Percentiles rank a stretch among this genome's conserved stretches.
phyloP scores from a whole-genome alignment of 2,329 filamentous ascomycete species.

The Fusarium sp. region DNA sequence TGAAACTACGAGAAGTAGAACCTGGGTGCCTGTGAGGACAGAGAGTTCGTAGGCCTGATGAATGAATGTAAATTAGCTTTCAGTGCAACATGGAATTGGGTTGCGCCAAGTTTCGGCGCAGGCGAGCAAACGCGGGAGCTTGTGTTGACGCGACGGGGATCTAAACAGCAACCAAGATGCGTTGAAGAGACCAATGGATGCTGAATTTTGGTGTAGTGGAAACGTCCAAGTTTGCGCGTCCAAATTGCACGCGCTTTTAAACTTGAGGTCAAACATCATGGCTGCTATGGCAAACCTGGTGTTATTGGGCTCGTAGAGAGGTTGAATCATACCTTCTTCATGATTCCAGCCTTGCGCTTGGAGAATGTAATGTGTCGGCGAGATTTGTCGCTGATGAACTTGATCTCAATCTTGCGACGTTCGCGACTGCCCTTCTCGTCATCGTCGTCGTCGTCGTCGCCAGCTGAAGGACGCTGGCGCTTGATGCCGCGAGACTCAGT shows the following conservation, averaged over 20 bases:
- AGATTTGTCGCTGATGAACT: slow-evolving; percentile 99
- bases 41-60: slow-evolving; percentile 93
- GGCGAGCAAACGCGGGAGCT: neutral
- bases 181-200: neutral
- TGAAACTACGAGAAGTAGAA: slow-evolving; percentile 93
- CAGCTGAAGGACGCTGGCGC: slow-evolving; percentile 82
- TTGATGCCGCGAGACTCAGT: slow-evolving; percentile 86
- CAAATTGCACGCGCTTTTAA: neutral
- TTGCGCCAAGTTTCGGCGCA: neutral
- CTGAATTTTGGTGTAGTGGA: neutral
- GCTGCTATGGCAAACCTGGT: neutral
- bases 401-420: slow-evolving; percentile 99
- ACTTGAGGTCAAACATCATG: neutral
- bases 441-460: slow-evolving; percentile 96
- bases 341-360: slow-evolving; percentile 99
- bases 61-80: slow-evolving; percentile 35
- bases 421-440: slow-evolving; percentile 98
- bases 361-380: slow-evolving; percentile 99
- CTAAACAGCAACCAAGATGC: neutral
- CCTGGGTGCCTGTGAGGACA: slow-evolving; percentile 96
- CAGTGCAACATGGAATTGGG: neutral
- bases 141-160: slow-evolving; percentile 20
- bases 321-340: slow-evolving; percentile 89
- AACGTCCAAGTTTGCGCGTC: neutral
- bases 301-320: neutral